These are phyloP conservation scores for Murraya paniculata DNA, from an alignment of 345 rosid species.

Conservation along the genomic window DNA sequence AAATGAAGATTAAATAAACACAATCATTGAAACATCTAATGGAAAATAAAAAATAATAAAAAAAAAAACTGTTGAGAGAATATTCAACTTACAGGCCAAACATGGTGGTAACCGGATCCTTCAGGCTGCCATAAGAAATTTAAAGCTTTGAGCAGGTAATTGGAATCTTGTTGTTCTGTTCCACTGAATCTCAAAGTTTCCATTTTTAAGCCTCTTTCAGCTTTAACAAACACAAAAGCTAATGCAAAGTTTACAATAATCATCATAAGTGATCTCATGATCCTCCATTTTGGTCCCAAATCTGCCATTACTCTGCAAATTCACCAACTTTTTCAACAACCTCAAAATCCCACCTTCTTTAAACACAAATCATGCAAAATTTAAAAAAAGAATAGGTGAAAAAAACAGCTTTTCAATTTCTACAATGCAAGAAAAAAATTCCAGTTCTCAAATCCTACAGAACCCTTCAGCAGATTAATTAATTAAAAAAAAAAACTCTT, in stretches of 20 bases:
- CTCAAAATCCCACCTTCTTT: not conserved
- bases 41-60: not conserved
- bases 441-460: not conserved
- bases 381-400: too few species aligned
- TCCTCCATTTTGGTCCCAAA: conserved; percentile 37
- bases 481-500: too few species aligned
- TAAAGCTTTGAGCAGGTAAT: conserved; percentile 25
- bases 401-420: not conserved
- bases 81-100: conserved; percentile 64
- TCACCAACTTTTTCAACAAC: not conserved
- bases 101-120: conserved; percentile 51
- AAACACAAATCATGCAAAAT: not conserved
- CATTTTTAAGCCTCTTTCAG: conserved; percentile 46
- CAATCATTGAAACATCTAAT: not conserved
- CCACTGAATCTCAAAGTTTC: conserved; percentile 15
- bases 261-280: conserved; percentile 34
- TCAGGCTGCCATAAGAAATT: conserved; percentile 49
- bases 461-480: not conserved
- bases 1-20: not conserved
- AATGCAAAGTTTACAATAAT: conserved; percentile 30
- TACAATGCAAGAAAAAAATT: not conserved
- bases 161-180: conserved; percentile 23
- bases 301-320: conserved; percentile 35
- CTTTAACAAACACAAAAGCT: conserved; percentile 50
- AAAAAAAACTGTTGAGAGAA: not conserved